Base-by-base conservation (phyloP, 495 filamentous ascomycete species). In the Venustampulla echinocandica region DNA sequence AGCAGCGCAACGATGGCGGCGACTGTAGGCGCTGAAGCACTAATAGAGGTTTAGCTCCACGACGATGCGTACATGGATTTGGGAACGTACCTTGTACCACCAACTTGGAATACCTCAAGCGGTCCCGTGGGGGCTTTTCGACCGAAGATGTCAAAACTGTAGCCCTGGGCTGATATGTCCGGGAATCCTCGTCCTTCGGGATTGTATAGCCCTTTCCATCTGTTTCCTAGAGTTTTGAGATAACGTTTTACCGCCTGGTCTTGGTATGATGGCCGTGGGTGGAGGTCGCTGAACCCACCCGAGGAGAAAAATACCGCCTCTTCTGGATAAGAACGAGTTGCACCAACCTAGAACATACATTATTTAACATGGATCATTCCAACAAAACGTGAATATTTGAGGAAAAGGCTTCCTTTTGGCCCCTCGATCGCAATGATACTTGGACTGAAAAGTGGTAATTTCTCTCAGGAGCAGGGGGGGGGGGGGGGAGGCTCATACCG, bases 251-350 rank as follows among this genome's bases (percentile, higher is more conserved):
- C 73, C 0, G 69, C 77, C 0, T 53, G 52, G 10, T 78, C 58
- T 52, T 89, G 85, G 62, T 82, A 90, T 2, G 54, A 49, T 0
- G 84, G 82, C 4, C 76, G 69, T 1, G 62, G 36, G 52, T 84
- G 90, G 13, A 70, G 68, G 40, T 84, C 74, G 4, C 76, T 81
- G 61, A 90, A 89, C 1, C 85, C 83, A 3, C 81, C 85, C 0
- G 71, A 71, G 24, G 77, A 79, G 54, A 78, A 83, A 20, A 47
- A 56, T 17, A 77, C 67, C 10, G 73, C 81, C n/a, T 61, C 69
- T 25, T 79, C 64, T 20, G 79, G 77, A 5, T 82, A 58, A 1
- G 71, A 63, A 17, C 69, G 64, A 17, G 65, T 62, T 0, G 81
- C 85, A 17, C 41, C 37, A 9, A 40, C 37, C 37, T 40, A 40